Evolutionary conservation across 176 grass and related monocot genomes (phyloP), one percentile per base, ranked within the genome.

Genomic region (Triticum urartu): DNA sequence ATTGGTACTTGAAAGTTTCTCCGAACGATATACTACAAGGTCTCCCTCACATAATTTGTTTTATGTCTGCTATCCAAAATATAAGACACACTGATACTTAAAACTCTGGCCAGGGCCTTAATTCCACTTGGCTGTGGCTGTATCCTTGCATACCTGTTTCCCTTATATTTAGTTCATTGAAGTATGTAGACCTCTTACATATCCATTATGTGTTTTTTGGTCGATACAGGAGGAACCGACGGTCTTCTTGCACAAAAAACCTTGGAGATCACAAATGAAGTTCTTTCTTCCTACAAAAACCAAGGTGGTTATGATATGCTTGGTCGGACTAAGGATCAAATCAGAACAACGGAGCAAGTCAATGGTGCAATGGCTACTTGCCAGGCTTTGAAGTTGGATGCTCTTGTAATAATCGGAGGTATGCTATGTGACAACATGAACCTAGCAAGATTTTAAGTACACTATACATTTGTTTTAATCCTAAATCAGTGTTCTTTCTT

Each of bases 261-360:
- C 63, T 84, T 99, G 87, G 94, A 99, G 84, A 94, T 99, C n/a
- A 99, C 94, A 3, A 80, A 96, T 81, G 92, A 93, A 86, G 73
- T 94, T 89, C 90, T 99, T 85, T 92, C 92, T 90, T 92, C 94
- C 15, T 96, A 99, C 63, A 96, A 94, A 91, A 99, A 99, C 82
- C 97, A 99, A 99, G 97, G 97, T 87, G 97, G 97, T 73, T 99
- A 99, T 90, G 97, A 99, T 85, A 90, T 99, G 85, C 97, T 99
- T 90, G 97, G 97, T 39, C 87, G 97, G 68, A 99, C 97, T 73
- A 92, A 92, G 88, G 97, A 99, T 96, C 97, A 99, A 85, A 94
- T 99, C 75, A 96, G 97, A 87, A 94, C 97, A 77, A 95, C 75
- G 4, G 97, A 99, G 88, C 97, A 99, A 70, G 97, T 99, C 33